Evolutionary conservation across 2,329 filamentous ascomycete genomes (phyloP).

Genomic region (Rachicladosporium sp.): DNA sequence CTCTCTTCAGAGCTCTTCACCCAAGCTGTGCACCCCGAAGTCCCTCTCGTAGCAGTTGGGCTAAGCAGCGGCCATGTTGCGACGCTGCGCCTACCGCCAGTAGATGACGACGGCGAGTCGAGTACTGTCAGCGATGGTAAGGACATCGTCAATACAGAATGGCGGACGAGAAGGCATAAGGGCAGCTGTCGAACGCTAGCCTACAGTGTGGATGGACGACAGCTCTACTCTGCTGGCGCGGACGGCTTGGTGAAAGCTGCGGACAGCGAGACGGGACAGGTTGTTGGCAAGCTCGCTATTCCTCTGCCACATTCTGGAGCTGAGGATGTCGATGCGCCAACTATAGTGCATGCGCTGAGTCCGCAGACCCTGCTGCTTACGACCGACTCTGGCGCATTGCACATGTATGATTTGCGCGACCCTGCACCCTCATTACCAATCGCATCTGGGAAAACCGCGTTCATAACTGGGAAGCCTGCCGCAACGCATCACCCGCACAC

Average conservation of each 20-base stretch:
- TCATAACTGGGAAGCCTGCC: constrained; percentile 50
- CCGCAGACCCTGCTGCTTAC: constrained; percentile 80
- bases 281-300: constrained; percentile 70
- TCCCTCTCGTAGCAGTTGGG: constrained; percentile 77
- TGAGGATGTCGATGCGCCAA: constrained; percentile 55
- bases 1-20: constrained; percentile 78
- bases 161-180: constrained; percentile 83
- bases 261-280: constrained; percentile 47
- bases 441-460: constrained; percentile 22
- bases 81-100: constrained; percentile 58
- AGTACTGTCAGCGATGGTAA: constrained; percentile 45
- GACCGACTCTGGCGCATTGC: constrained; percentile 79
- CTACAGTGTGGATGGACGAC: constrained; percentile 66
- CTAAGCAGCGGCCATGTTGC: constrained; percentile 76
- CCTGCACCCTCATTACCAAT: constrained; percentile 34
- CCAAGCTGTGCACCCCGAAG: constrained; percentile 71
- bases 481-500: constrained; percentile 79
- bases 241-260: constrained; percentile 53
- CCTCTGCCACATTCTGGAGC: constrained; percentile 39
- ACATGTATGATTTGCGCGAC: constrained; percentile 70
- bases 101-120: constrained; percentile 36
- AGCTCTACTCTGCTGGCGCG: constrained; percentile 49
- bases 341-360: constrained; percentile 69
- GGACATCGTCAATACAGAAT: constrained; percentile 67
- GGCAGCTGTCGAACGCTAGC: constrained; percentile 76